These are phyloP conservation scores for Aureobasidium leucospermi DNA, from an alignment of 2,329 filamentous ascomycete species.

Conservation along the genomic window DNA sequence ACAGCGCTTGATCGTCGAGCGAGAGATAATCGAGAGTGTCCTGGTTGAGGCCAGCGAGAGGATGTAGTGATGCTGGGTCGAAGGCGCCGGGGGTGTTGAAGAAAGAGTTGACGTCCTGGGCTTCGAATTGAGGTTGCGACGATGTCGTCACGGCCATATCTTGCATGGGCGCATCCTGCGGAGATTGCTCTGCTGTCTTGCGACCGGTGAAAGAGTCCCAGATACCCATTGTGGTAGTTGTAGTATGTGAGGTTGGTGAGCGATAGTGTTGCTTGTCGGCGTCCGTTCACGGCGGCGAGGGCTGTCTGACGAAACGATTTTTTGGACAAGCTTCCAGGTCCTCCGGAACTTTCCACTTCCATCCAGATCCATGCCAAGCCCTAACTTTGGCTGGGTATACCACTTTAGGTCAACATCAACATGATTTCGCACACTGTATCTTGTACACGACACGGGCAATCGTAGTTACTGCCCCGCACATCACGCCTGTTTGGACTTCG, in stretches of 20 bases:
- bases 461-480: too few species aligned
- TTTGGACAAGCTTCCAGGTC: neutral
- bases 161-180: slow-evolving; percentile 34
- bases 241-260: neutral
- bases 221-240: slow-evolving; percentile 40
- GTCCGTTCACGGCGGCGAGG: slow-evolving; percentile 2
- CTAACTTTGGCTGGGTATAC: neutral
- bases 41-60: slow-evolving; percentile 85
- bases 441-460: too few species aligned
- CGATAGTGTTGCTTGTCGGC: neutral
- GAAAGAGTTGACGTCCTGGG: slow-evolving; percentile 80
- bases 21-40: slow-evolving; percentile 91
- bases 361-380: neutral
- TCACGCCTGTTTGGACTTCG: too few species aligned
- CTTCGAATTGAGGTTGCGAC: slow-evolving; percentile 40
- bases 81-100: slow-evolving; percentile 68
- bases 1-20: slow-evolving; percentile 84
- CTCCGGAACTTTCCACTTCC: slow-evolving; percentile 10
- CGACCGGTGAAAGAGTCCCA: slow-evolving; percentile 57
- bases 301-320: slow-evolving; percentile 12
- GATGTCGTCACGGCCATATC: slow-evolving; percentile 38
- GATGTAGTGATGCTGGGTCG: slow-evolving; percentile 84
- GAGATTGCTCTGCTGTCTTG: slow-evolving; percentile 41
- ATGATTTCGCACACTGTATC: too few species aligned
- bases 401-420: neutral